Evolutionary conservation across 768 basidiomycete species (phyloP), one percentile per base, ranked within the genome.

Genomic region (Naganishia onofrii): DNA sequence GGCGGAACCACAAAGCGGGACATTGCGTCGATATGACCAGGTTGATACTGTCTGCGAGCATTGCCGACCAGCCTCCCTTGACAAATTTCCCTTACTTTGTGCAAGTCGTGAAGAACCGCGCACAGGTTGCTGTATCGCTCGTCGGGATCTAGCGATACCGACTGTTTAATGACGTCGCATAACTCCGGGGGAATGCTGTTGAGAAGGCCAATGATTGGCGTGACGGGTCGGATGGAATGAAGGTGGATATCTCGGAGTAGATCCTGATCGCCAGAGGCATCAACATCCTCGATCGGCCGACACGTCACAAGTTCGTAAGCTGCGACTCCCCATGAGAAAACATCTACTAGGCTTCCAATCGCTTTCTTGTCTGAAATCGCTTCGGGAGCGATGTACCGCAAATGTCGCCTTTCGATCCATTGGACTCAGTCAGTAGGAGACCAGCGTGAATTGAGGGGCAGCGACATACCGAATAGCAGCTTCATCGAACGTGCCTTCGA

Each of bases 241-340:
- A 66, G 69, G 31, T 80, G 78, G 42, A 79, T 38, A 51, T 76
- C 75, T 0, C 66, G 56, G 8, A 78, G 66, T 3, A 80, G 54
- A 48, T 78, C 77, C 8, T 69, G 73, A 8, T 38, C 68, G 28
- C 54, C 53, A 15, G 65, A 66, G 1, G 32, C 38, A 7, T 65
- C 44, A 7, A 67, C 54, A 15, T 76, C 71, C 31, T 77, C 76
- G 6, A 74, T 73, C 4, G 68, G 68, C 12, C 51, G 52, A 4
- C 74, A 72, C 3, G 77, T 76, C 3, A 78, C 17, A 31, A 78
- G 56, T 58, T 79, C 77, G 67, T 76, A 78, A 5, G 74, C 74
- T 2, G 73, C 31, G 7, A 77, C 75, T 8, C 76, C 79, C 51
- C 78, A 76, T 5, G 73, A 72, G 38, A 73, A 80, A 15, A 79